Evolutionary conservation across 2,329 filamentous ascomycete genomes (phyloP), one percentile per base, ranked within the genome.

Genomic region (Stemphylium beticola): DNA sequence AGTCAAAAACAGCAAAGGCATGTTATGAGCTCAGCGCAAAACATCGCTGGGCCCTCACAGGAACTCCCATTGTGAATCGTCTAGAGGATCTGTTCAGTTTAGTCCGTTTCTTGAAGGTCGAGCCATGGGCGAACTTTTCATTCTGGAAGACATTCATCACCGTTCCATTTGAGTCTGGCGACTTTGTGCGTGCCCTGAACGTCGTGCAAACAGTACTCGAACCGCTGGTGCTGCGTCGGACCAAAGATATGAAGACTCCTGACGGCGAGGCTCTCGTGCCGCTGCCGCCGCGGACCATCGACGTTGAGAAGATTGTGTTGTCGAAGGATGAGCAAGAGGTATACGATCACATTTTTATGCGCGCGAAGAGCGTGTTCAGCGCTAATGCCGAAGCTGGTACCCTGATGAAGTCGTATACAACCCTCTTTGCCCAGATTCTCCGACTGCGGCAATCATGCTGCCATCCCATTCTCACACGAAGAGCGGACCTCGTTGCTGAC

Each of bases 81-180:
- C 82, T 99, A 0, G 93, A 98, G 73, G 95, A 98, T 75, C 79
- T 99, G 12, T 98, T 97, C 78, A 96, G 91, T 68, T 78, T 99
- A 33, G 91, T 98, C 11, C 87, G 91, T 3, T 99, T 98, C 76
- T 79, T 99, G 10, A 88, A 91, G 52, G 95, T 99, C 4, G 93
- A 98, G 72, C 95, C 95, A 0, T 99, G 95, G 95, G 95, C 90
- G 68, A 98, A 98, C 74, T 99, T 99, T 74, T 96, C 93, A 0
- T 99, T 96, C 77, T 99, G 95, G 95, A 93, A 93, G 72, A 98
- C 95, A 0, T 99, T 99, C 73, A 98, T 99, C 69, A 99, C 95
- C 0, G 88, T 96, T 1, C 95, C 95, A 0, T 99, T 99, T 61
- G 95, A 99, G 74, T 93, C 92, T 0, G 95, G 95, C 63, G 90